Evolutionary conservation across 129 eudicot genomes (phyloP), one percentile per base, ranked within the genome.

Genomic region (Lonicera japonica): DNA sequence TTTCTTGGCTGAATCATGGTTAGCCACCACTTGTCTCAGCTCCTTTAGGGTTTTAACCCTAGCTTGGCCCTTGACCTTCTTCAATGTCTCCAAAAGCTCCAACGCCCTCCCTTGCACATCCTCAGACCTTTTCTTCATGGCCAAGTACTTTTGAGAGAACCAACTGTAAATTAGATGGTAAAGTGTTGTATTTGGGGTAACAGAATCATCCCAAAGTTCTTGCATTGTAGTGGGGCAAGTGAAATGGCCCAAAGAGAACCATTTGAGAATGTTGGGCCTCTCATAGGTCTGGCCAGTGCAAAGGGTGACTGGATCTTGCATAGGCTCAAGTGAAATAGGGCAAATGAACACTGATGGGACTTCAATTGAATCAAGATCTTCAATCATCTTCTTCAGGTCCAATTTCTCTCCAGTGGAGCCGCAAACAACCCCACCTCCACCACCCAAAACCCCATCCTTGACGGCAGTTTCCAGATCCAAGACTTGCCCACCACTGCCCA

Each of bases 181-280:
- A 12, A 86, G 72, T 9, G 95, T 86, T n/a, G 57, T 72, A 60
- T 86, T 82, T 16, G 95, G 95, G 1, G 90, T 80, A 24, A 86
- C 47, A 3, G 87, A 66, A 46, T 79, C 90, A 38, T 86, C 87
- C 90, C 87, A 82, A 34, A 86, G 90, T 70, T 82, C 90, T 40
- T 86, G 90, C 90, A 82, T 80, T 61, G 95, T 86, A 3, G 95
- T 83, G 66, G 95, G 95, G 36, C 90, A 86, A 66, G 86, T 86
- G 51, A 77, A 77, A 48, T 86, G 90, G n/a, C 95, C 87, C 41
- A 82, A 46, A 23, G 80, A 74, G n/a, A 82, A 73, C 95, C 95
- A 83, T 74, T 80, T 80, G 36, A 72, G 69, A 25, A 86, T 83
- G 39, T 82, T 82, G 53, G 76, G 62, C 64, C 81, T 68, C 67